Conservation (phyloP, 192 early-diverging fungal species). For the Mortierella alpina region DNA sequence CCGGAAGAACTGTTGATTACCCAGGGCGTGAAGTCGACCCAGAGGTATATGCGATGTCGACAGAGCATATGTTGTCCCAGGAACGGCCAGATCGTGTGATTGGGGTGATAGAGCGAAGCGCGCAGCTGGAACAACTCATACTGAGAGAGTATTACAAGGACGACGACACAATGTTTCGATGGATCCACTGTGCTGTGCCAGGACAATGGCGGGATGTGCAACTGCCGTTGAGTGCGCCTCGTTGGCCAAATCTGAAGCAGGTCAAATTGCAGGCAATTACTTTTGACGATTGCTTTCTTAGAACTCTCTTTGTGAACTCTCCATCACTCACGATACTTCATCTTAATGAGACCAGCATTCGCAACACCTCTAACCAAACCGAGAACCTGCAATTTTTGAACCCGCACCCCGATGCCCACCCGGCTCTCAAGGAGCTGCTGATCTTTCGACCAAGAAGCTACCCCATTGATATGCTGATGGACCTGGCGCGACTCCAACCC, state of each 20-base stretch:
- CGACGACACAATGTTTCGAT: neutral
- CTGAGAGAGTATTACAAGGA: neutral
- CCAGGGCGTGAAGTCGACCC: neutral
- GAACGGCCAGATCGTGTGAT: neutral
- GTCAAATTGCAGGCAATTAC: neutral
- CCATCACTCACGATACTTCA: neutral
- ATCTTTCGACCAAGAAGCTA: no score
- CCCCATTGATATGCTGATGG: no score
- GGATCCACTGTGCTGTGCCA: neutral
- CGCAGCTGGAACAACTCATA: neutral
- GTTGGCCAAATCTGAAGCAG: no score
- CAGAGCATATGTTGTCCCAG: no score
- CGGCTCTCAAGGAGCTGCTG: no score
- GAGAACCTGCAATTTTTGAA: no score
- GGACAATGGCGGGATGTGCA: no score
- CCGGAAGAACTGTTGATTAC: neutral
- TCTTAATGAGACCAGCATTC: no score
- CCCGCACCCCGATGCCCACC: no score
- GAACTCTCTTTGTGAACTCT: neutral
- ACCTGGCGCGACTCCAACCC: no score
- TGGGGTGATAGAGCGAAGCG: neutral
- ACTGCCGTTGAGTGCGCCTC: no score
- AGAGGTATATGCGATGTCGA: neutral
- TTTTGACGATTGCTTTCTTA: neutral
- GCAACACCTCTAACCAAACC: no score